Evolutionary conservation across 1,284 basidiomycete species (phyloP), one percentile per base, ranked within the genome.

Genomic region (Tetrapyrgos nigripes): DNA sequence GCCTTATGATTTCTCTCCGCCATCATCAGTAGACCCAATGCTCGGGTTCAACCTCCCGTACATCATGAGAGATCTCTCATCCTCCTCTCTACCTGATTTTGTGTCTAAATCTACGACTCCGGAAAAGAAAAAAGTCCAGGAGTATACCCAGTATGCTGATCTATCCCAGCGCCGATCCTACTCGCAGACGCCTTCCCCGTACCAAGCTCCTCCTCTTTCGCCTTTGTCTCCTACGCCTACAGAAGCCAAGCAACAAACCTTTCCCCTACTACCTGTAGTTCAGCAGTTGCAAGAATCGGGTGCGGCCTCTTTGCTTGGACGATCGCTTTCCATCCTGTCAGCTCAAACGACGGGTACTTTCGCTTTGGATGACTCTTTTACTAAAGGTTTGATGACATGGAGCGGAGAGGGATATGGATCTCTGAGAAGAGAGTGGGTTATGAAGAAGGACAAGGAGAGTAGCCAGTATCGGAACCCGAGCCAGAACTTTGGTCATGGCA

Each of bases 311-410:
- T 17, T 11, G 17, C 6, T 11, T 40, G 8, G 4, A 40, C 37
- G 37, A 17, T n/a, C 37, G 19, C 8, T 40, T 17, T 40, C 37
- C 17, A 40, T 40, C 37, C 37, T 17, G 37, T 40, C 37, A 17
- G 17, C 6, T 40, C 37, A n/a, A n/a, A 40, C 37, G 8, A 40
- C 37, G 14, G 17, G 17, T n/a, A 40, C 53, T 1, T 60, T 60
- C 27, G 28, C 59, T 24, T 44, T 50, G n/a, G 55, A 55, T 46
- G 55, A 61, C 37, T 29, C 52, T 4, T 55, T 57, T 26, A 23
- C 44, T 13, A 49, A 23, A 11, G 19, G 43, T 23, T 51, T 57
- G 4, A 57, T 57, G 50, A 40, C 35, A 3, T 54, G 55, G 52
- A 48, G 59, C 13, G 55, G 55, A 9, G 21, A 53, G 14, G 47